Evolutionary conservation across 768 basidiomycete genomes (phyloP).

Genomic region (Leucocoprinus birnbaumii): DNA sequence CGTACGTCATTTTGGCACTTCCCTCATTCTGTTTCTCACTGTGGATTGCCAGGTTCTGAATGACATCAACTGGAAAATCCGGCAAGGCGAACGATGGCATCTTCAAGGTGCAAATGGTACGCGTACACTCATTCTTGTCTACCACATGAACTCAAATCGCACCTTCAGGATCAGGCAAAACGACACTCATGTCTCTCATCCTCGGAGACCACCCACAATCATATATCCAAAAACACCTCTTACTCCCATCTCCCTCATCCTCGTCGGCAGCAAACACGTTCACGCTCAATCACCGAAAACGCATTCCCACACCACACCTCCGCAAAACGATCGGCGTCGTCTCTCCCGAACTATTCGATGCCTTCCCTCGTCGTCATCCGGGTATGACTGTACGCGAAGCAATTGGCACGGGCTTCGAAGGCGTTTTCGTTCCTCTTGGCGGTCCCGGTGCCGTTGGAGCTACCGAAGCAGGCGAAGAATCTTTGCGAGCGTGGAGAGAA

Average conservation of each 20-base stretch:
- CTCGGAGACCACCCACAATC: conserved; percentile 97
- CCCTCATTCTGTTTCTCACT: neutral
- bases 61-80: conserved; percentile 79
- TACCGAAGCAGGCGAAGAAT: conserved; percentile 22
- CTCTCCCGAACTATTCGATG: conserved; percentile 87
- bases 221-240: conserved; percentile 61
- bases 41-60: conserved; percentile 58
- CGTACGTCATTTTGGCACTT: conserved; percentile 31
- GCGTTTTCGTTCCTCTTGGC: conserved; percentile 60
- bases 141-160: neutral
- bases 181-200: conserved; percentile 84
- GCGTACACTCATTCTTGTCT: no score
- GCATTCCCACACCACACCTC: conserved; percentile 66
- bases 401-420: conserved; percentile 86
- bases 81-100: conserved; percentile 84
- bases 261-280: conserved; percentile 43
- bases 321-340: conserved; percentile 72
- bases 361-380: conserved; percentile 73
- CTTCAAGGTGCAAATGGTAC: conserved; percentile 85
- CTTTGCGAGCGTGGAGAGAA: conserved; percentile 31
- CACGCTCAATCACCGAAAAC: conserved; percentile 59
- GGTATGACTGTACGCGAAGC: conserved; percentile 74
- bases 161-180: conserved; percentile 85
- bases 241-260: conserved; percentile 23
- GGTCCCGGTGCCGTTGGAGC: conserved; percentile 43